Evolutionary conservation across 2,329 filamentous ascomycete genomes (phyloP), one percentile per base, ranked within the genome.

Genomic region (Diaporthe capsici): DNA sequence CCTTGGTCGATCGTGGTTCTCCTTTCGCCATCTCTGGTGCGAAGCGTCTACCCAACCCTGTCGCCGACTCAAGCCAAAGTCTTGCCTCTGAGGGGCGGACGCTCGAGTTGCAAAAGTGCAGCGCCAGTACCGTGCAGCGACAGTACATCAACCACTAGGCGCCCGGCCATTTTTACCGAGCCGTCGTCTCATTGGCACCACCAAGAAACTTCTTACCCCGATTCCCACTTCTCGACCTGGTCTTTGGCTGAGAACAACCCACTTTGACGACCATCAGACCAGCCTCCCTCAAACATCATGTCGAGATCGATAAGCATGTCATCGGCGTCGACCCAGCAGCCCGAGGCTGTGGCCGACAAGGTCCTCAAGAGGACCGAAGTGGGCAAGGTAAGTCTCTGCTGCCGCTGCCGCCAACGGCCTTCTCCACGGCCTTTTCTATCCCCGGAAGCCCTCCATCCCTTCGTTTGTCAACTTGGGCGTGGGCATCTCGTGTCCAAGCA

Each of bases 331-430:
- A 91, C 91, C 84, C 89, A 90, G 79, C 90, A 92, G 81, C 90
- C 91, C 51, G 91, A 92, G 82, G 89, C 86, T 80, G 91, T 93
- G 73, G 91, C 88, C 73, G 92, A 93, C 83, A 91, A 90, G 84
- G 92, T 95, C 74, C 88, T 94, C 81, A 92, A 92, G 84, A 88
- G 93, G 85, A 92, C 92, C 77, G 92, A 94, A 87, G 90, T 94
- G 80, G 93, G 92, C 88, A 94, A 94, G 89, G 93, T 94, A 87
- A 82, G 71, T 73, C 58, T 73, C 71, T 73, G 47, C 44, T 65
- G 60, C 44, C 9, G 57, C 71, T 25, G 28, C 44, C 44, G 39
- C 71, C 13, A 47, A 13, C 28, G 31, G 22, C 53, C 7, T 28
- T 39, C 47, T 42, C 49, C 65, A 53, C 65, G 65, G 65, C 65